phyloP scores from a whole-genome alignment of 2,329 filamentous ascomycete species.

The Ophiocordyceps camponoti-floridani region DNA sequence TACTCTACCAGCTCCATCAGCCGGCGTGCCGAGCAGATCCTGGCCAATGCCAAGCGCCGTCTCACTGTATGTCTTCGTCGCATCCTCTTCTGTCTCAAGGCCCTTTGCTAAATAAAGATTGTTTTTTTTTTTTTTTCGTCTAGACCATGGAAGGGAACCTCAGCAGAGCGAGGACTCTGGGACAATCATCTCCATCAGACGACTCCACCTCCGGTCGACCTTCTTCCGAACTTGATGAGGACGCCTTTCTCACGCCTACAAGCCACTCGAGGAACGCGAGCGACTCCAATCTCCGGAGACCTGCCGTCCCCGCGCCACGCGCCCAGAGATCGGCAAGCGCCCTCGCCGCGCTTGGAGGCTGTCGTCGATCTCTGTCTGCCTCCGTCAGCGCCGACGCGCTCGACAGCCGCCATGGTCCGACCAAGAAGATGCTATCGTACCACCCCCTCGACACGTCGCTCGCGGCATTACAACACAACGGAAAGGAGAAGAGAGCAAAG shows the following conservation, averaged over 20 bases:
- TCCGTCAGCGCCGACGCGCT: constrained; percentile 26
- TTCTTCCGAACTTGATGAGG: constrained; percentile 8
- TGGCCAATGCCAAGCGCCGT: constrained; percentile 81
- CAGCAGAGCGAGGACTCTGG: constrained; percentile 54
- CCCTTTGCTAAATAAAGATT: too few relatives aligned
- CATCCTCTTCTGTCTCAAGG: not conserved
- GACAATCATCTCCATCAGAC: constrained; percentile 22
- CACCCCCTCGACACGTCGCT: constrained; percentile 24
- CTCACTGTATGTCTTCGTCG: constrained; percentile 48
- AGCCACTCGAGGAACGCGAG: constrained; percentile 14
- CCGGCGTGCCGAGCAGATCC: constrained; percentile 70
- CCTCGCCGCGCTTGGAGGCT: constrained; percentile 38
- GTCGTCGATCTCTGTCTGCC: constrained; percentile 28
- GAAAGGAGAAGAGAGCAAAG: constrained; percentile 7
- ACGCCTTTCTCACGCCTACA: constrained; percentile 3
- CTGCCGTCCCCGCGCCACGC: constrained; percentile 13
- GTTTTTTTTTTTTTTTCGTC: not conserved
- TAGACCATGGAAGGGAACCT: constrained; percentile 91
- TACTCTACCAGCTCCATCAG: constrained; percentile 62
- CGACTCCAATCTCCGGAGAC: constrained; percentile 11
- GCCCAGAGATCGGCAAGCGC: constrained; percentile 47
- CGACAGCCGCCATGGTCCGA: constrained; percentile 11
- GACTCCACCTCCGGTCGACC: constrained; percentile 25
- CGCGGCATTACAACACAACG: constrained; percentile 22
- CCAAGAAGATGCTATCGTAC: constrained; percentile 17